Evolutionary conservation across 1,284 basidiomycete genomes (phyloP).

Genomic region (Rhizoctonia solani): DNA sequence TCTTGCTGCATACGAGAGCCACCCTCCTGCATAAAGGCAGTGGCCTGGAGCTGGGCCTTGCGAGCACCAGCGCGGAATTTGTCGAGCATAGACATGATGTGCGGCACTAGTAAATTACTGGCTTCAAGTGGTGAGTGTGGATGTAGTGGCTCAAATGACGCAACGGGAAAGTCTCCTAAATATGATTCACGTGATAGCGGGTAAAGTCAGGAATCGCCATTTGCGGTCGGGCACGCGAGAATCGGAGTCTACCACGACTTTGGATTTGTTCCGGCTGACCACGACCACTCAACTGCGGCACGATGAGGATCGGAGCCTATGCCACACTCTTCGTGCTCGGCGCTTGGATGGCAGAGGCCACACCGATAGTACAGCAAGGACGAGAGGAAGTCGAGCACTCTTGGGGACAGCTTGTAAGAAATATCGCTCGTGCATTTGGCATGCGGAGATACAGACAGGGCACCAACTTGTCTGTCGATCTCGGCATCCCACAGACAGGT

Average conservation of each 20-base stretch:
- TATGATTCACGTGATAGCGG: slow-evolving; percentile 19
- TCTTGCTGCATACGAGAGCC: slow-evolving; percentile 69
- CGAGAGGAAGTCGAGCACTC: neutral
- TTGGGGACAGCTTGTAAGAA: neutral
- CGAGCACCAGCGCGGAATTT: slow-evolving; percentile 79
- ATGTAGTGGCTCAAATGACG: slow-evolving; percentile 32
- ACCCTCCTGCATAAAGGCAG: slow-evolving; percentile 69
- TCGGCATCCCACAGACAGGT: slow-evolving; percentile 23
- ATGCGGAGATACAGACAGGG: slow-evolving; percentile 16
- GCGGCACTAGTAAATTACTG: neutral
- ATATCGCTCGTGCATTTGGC: slow-evolving; percentile 2
- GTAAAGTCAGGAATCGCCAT: neutral
- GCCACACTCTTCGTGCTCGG: neutral
- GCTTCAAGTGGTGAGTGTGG: neutral
- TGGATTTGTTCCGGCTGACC: neutral
- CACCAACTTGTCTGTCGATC: slow-evolving; percentile 1
- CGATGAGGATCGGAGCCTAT: slow-evolving; percentile 9
- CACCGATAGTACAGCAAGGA: neutral
- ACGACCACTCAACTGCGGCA: slow-evolving; percentile 7
- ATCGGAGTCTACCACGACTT: slow-evolving; percentile 10
- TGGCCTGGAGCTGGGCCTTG: slow-evolving; percentile 79
- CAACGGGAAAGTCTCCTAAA: slow-evolving; percentile 4
- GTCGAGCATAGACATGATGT: slow-evolving; percentile 62
- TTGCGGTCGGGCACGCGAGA: slow-evolving; percentile 15
- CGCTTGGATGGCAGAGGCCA: neutral